Evolutionary conservation across 176 grass and related monocot genomes (phyloP).

Genomic region (Rhynchospora pubera): DNA sequence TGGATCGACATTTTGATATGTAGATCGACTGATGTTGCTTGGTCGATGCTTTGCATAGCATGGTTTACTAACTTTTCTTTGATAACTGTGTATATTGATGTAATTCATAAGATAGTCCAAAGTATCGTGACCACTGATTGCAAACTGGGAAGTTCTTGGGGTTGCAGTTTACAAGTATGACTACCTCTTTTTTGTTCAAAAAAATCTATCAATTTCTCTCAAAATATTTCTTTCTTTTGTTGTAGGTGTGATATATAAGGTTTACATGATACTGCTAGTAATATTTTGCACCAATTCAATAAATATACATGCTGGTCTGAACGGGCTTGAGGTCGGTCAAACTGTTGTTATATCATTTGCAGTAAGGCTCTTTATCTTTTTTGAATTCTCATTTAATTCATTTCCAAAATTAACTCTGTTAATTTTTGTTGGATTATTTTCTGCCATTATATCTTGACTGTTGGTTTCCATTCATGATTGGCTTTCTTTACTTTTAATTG

Average conservation of each 20-base stretch:
- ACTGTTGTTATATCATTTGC: conserved; percentile 94
- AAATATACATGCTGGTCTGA: conserved; percentile 96
- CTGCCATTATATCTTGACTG: neutral
- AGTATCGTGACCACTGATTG: neutral
- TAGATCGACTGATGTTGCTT: too few species aligned
- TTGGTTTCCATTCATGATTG: neutral
- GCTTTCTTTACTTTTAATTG: neutral
- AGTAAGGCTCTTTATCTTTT: conserved; percentile 32
- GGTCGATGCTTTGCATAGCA: too few species aligned
- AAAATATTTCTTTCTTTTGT: conserved; percentile 1
- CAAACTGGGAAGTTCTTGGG: neutral
- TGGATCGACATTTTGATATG: too few species aligned
- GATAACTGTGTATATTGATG: neutral
- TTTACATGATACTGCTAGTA: conserved; percentile 92
- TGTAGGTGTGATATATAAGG: conserved; percentile 79
- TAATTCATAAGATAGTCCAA: neutral
- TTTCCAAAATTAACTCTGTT: neutral
- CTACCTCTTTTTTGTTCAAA: neutral
- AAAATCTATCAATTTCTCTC: neutral
- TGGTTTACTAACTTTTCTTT: too few species aligned
- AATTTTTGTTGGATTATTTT: neutral
- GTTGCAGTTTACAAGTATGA: neutral
- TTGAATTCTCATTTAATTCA: neutral
- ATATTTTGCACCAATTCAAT: conserved; percentile 99
- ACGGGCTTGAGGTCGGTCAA: conserved; percentile 94